Evolutionary conservation across 306 rosid genomes (phyloP).

Genomic region (Prunus davidiana): DNA sequence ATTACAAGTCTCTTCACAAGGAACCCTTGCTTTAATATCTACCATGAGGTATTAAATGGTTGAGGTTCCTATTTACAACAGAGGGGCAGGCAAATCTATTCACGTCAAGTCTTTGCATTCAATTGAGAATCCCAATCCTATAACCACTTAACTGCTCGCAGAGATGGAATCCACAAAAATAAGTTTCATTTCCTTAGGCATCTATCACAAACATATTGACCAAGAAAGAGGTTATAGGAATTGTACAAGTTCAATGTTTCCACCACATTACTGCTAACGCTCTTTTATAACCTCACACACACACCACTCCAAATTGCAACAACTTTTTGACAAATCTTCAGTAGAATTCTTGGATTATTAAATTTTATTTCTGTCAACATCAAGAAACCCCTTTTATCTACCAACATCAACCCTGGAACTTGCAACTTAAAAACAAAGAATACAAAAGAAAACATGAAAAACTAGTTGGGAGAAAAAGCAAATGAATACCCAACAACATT

Average conservation of each 20-base stretch:
- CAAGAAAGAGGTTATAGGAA: not conserved
- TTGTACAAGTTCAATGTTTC: not conserved
- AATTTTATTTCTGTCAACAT: not conserved
- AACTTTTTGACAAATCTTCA: not conserved
- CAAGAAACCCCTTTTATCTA: not conserved
- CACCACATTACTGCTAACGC: not conserved
- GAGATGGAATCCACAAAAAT: not conserved
- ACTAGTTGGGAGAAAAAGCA: not conserved
- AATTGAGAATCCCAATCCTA: not conserved
- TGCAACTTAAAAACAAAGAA: constrained; percentile 9
- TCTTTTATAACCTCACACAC: not conserved
- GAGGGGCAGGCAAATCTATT: not conserved
- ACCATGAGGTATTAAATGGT: not conserved
- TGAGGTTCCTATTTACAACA: not conserved
- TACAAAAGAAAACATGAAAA: not conserved
- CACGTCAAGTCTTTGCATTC: not conserved
- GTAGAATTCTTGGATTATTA: not conserved
- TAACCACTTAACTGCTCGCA: not conserved
- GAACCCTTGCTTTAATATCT: not conserved
- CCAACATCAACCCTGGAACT: not conserved
- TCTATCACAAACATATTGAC: not conserved
- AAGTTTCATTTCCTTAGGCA: not conserved
- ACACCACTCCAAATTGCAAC: not conserved
- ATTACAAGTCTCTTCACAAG: not conserved
- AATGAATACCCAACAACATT: not conserved